Evolutionary conservation across 1,284 basidiomycete species (phyloP).

Genomic region (Cutaneotrichosporon mucoides): DNA sequence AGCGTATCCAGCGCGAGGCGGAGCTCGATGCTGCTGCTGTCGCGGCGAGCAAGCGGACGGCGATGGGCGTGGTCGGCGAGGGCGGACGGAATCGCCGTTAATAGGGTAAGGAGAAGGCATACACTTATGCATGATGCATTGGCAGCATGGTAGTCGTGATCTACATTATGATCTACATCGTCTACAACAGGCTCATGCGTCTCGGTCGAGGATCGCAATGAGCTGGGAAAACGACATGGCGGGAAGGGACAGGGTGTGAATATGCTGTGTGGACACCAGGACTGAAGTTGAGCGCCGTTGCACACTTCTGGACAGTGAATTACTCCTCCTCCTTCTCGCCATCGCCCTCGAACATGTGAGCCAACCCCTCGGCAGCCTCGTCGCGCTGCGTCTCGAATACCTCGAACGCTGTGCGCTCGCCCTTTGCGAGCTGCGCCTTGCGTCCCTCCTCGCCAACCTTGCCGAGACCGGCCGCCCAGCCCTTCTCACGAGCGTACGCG

Average conservation of each 20-base stretch:
- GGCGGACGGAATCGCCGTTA: constrained; percentile 24
- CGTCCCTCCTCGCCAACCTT: constrained; percentile 34
- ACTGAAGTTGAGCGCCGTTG: background rate
- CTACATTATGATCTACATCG: background rate
- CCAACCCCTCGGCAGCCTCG: constrained; percentile 67
- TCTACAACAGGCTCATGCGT: background rate
- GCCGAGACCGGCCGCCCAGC: constrained; percentile 59
- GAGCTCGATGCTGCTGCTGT: constrained; percentile 81
- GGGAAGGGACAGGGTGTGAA: too few species aligned
- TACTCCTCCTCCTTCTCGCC: constrained; percentile 30
- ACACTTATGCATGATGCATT: too few species aligned
- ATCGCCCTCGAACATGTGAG: constrained; percentile 55
- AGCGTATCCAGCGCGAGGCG: constrained; percentile 76
- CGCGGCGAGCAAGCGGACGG: constrained; percentile 42
- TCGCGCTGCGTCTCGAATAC: constrained; percentile 69
- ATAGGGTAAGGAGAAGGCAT: background rate
- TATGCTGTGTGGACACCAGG: too few species aligned
- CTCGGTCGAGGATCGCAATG: too few species aligned
- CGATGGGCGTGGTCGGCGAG: constrained; percentile 32
- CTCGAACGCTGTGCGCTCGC: constrained; percentile 64
- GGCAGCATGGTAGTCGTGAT: too few species aligned
- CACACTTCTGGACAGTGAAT: background rate
- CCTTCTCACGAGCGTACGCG: constrained; percentile 72
- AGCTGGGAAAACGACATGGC: too few species aligned
- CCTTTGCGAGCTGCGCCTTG: constrained; percentile 45